Conservation (phyloP, 768 basidiomycete genomes). For the Russula virescens region DNA sequence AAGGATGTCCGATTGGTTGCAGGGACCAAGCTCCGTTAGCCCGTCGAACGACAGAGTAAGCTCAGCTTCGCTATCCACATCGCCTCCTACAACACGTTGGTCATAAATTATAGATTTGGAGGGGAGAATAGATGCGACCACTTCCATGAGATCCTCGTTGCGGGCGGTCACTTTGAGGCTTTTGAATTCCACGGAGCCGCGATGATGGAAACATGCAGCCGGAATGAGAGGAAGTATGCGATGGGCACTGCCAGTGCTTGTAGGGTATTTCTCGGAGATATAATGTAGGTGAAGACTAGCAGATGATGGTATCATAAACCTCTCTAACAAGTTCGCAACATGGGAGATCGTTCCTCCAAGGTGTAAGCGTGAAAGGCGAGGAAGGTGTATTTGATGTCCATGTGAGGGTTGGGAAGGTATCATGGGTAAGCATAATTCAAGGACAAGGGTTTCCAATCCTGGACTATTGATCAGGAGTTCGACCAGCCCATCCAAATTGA, state of each 20-base stretch:
- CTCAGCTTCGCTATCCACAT: background rate
- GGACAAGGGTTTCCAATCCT: slow-evolving; percentile 2
- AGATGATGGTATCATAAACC: slow-evolving; percentile 1
- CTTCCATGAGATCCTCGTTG: background rate
- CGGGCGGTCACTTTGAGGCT: background rate
- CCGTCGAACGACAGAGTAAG: slow-evolving; percentile 1
- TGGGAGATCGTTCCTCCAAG: background rate
- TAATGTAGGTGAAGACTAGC: background rate
- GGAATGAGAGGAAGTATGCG: background rate
- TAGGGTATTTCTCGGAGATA: background rate
- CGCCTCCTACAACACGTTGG: background rate
- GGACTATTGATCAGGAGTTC: background rate
- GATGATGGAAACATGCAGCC: background rate
- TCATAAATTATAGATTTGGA: background rate
- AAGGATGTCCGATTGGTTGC: background rate
- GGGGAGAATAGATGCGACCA: background rate
- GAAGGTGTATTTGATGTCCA: background rate
- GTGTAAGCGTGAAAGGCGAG: background rate
- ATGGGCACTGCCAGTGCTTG: background rate
- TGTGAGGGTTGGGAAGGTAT: background rate
- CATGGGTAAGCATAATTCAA: background rate
- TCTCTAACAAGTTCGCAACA: background rate
- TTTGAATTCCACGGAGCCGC: background rate
- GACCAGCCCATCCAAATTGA: background rate
- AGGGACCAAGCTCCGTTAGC: background rate